Conservation (phyloP, 371 early-diverging fungal genomes). For the Dichotomocladium elegans region DNA sequence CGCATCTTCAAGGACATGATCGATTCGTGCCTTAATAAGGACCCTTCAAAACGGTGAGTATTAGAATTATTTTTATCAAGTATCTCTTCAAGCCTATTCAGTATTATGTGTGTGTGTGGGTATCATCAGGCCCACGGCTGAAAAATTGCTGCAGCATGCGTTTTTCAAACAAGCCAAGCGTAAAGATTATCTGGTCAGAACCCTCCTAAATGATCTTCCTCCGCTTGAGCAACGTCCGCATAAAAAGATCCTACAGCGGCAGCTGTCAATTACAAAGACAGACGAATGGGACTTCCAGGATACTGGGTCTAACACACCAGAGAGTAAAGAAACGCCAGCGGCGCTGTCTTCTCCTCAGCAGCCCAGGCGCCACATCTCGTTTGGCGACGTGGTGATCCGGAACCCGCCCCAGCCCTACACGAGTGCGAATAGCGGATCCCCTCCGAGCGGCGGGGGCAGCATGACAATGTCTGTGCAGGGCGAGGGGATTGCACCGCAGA, state of each 20-base stretch:
- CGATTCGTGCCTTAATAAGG: constrained; percentile 78
- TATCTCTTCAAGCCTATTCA: too few species aligned
- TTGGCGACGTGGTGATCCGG: constrained; percentile 22
- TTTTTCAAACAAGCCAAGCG: constrained; percentile 81
- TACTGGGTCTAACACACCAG: constrained; percentile 7
- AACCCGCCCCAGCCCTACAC: constrained; percentile 10
- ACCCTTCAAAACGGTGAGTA: constrained; percentile 68
- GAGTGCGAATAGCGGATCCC: neutral
- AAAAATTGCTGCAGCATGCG: constrained; percentile 70
- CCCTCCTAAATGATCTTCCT: constrained; percentile 59
- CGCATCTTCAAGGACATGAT: constrained; percentile 85
- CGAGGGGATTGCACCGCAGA: constrained; percentile 4
- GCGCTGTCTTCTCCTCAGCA: neutral
- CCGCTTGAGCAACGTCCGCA: constrained; percentile 62
- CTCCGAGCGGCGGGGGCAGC: neutral
- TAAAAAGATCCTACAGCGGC: constrained; percentile 29
- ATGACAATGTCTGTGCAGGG: neutral
- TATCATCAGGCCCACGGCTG: constrained; percentile 64
- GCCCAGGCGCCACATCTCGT: constrained; percentile 18
- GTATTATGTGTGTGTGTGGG: neutral
- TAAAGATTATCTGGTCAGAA: constrained; percentile 59
- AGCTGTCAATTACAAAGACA: constrained; percentile 17
- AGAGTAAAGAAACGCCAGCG: neutral
- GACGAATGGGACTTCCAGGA: constrained; percentile 46
- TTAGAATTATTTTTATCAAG: neutral